Base-by-base conservation (phyloP, 2,329 filamentous ascomycete species). In the Curvularia spicifera region DNA sequence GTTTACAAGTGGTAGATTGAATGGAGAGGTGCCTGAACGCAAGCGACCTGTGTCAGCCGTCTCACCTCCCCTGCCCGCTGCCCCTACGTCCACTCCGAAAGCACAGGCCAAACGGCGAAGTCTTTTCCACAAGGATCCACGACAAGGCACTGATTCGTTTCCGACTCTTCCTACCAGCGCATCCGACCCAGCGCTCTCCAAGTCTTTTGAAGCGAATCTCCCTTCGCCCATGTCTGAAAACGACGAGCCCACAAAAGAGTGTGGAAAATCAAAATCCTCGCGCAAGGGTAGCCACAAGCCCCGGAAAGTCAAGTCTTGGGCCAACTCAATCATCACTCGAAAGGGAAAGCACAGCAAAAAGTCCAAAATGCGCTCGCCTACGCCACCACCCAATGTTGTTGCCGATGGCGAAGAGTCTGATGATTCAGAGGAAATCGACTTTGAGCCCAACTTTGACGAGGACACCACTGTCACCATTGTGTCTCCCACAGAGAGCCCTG, bases 231-330 rank as follows among this genome's bases (percentile, higher is more conserved):
- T 60, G 28, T 18, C 50, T 29, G 66, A 70, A 13, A 66, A 70
- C 3, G 50, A 71, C 61, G 49, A 75, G 68, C 55, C 77, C 69
- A 55, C 72, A 67, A 58, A 72, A 59, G 51, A 79, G 71, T 39
- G 78, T 69, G 57, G 85, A 82, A 78, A 85, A 53, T 15, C 52
- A 7, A 75, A 75, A 56, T 51, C 61, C 15, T 60, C 63, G 61
- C 84, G 88, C 71, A 93, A 91, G 78, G 90, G 59, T 3, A 63
- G 56, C 44, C 69, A 68, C 28, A 76, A 70, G 42, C 76, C 76
- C 71, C 92, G 91, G 76, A 93, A 90, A 74, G 90, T 94, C 57
- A 92, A 91, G 70, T 84, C 84, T 4, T 90, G 88, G 87, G 86
- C 87, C 18, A 88, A 87, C 31, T 85, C 87, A 2, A 89, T 90